Base-by-base conservation (phyloP, 805 yeast genomes). In the Diddensiella caesifluorescens region DNA sequence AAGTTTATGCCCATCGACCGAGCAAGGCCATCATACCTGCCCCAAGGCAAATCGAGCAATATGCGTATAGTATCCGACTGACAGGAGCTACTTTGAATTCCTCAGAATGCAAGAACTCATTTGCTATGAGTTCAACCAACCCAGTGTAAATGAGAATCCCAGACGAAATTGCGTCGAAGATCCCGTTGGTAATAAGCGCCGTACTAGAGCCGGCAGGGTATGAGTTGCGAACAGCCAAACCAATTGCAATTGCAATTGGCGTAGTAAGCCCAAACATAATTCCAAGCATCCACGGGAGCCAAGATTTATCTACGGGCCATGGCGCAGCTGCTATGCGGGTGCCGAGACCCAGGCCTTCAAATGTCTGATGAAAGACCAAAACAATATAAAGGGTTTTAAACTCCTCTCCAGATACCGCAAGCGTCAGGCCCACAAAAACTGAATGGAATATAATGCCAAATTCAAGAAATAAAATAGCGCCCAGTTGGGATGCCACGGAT, bases 271-370 rank as follows among this genome's bases (percentile, higher is more conserved):
- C 70, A 52, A 73, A 80, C 5, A 65, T 77, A 26, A 67, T n/a
- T 28, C 74, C 73, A 44, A 77, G 58, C 1, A 63, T 45, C 64
- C 73, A 78, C 3, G 84, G 83, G 18, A 73, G 60, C 67, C 71
- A 71, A n/a, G 21, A 15, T 48, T 60, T 65, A 12, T 46, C 18
- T 21, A 48, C 44, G 4, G 83, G 81, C 76, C 80, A 80, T 2
- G 68, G 64, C 9, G 77, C 73, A 18, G 69, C 77, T 62, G 87
- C 82, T 27, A 83, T 69, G 61, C 95, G 75, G 5, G 90, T 73
- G 19, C 95, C 95, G 50, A 86, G 67, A 45, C 95, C 95, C 37
- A 86, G 69, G 38, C 95, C 95, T 64, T 85, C 95, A 56, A 85
- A 85, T 68, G 79, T 69, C 62, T 85, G 95, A 59, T 86, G 68